These are phyloP conservation scores for Trypanosoma avium DNA, from an alignment of 208 protist genomes.

Conservation along the genomic window DNA sequence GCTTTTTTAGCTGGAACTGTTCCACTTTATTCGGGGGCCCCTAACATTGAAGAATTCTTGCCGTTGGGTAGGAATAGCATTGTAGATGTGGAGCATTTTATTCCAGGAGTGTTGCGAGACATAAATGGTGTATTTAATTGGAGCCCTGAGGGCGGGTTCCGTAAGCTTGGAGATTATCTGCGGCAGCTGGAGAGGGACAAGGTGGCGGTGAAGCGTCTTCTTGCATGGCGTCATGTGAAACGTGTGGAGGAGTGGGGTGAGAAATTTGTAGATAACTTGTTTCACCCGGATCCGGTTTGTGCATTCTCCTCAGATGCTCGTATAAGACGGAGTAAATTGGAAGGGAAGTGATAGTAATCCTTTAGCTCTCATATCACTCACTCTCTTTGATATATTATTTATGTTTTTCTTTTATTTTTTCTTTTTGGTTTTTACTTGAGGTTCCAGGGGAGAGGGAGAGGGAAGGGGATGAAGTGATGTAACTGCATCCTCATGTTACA, in stretches of 20 bases:
- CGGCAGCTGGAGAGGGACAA: constrained; percentile 3
- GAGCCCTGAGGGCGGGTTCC: background rate
- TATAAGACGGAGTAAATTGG: background rate
- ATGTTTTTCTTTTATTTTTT: no score
- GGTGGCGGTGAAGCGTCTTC: background rate
- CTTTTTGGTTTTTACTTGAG: no score
- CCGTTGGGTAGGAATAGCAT: constrained; percentile 13
- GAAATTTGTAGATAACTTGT: constrained; percentile 11
- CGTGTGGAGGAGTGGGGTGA: constrained; percentile 12
- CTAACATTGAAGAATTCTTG: constrained; percentile 45
- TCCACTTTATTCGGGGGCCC: constrained; percentile 46
- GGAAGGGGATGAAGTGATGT: no score
- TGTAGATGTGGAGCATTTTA: constrained; percentile 7
- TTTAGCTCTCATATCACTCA: no score
- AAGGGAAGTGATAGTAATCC: no score
- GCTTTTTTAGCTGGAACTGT: constrained; percentile 43
- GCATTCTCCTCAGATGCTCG: background rate
- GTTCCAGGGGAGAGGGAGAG: no score
- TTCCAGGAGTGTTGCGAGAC: constrained; percentile 1
- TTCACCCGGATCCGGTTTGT: constrained; percentile 6
- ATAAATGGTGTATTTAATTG: background rate
- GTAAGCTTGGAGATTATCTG: background rate
- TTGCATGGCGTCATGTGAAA: constrained; percentile 5
- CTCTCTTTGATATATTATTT: no score
- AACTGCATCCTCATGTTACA: no score